Percentiles rank a stretch among this genome's conserved stretches.
These are phyloP conservation scores for Exophiala bonariae DNA, from an alignment of 2,329 filamentous ascomycete species.

Conservation along the genomic window DNA sequence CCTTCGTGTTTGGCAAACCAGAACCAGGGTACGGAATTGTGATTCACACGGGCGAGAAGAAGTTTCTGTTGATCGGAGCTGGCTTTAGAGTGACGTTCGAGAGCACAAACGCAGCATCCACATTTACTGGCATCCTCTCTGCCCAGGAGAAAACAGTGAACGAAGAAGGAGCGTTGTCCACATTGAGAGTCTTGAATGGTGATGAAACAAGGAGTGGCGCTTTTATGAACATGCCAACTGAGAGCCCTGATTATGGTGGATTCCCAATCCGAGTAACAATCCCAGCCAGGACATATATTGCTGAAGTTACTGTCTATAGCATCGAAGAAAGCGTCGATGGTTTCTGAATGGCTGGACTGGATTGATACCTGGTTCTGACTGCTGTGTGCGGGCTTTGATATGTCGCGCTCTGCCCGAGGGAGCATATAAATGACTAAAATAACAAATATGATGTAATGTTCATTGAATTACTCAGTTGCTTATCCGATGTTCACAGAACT, in stretches of 20 bases:
- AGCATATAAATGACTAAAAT: too few relatives aligned
- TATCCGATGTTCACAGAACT: too few relatives aligned
- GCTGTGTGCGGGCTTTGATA: too few relatives aligned
- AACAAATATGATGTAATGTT: too few relatives aligned
- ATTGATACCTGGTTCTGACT: too few relatives aligned
- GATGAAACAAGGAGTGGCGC: conserved; percentile 51
- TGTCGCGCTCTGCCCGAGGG: too few relatives aligned
- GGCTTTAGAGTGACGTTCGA: conserved; percentile 43
- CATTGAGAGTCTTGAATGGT: conserved; percentile 41
- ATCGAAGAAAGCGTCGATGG: conserved; percentile 41
- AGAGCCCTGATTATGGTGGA: conserved; percentile 57
- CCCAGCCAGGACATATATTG: conserved; percentile 38
- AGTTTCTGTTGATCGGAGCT: conserved; percentile 48
- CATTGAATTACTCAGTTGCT: too few relatives aligned
- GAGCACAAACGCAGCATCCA: conserved; percentile 23
- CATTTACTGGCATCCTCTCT: conserved; percentile 45
- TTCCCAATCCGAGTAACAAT: conserved; percentile 58
- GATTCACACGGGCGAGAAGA: conserved; percentile 38
- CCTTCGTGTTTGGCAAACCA: conserved; percentile 48
- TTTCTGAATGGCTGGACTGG: too few relatives aligned
- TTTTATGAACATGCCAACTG: conserved; percentile 56
- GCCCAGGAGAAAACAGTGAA: conserved; percentile 43
- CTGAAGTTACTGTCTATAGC: conserved; percentile 35
- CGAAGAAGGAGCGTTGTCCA: conserved; percentile 35
- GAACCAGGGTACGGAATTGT: conserved; percentile 45